Base-by-base conservation (phyloP, 306 rosid species). In the Prunus mongolica region DNA sequence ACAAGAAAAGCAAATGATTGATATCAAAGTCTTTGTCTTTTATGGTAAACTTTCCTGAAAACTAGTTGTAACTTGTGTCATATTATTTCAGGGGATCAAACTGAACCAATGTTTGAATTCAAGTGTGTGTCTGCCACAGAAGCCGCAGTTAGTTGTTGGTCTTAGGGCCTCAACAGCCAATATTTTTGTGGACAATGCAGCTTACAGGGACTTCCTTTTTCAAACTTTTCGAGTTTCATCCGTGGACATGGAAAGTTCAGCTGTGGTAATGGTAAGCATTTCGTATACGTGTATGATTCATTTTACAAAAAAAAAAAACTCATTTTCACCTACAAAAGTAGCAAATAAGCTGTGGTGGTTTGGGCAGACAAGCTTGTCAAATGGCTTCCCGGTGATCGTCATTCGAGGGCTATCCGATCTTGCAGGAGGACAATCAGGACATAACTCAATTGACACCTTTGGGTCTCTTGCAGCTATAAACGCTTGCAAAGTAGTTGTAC, bases 361-460 rank as follows among this genome's bases (percentile, higher is more conserved):
- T 67, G 69, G 79, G 69, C 85, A 84, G 89, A 89, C 87, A 65
- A 78, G 87, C 76, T 68, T 81, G 77, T 82, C 93, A 11, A 89
- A 84, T 68, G 87, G 76, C 15, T 76, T 63, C 46, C 86, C 82
- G 11, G 89, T 82, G 65, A 81, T 86, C 5, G 86, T 83, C 8
- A 76, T 84, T n/a, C 25, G 86, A 62, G 90, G 89, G n/a, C 80
- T 89, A 20, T 89, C 89, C 14, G 90, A 88, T 73, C 44, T 84
- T 28, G 92, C 92, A 16, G 88, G 92, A 69, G 79, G 72, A 24
- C 82, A 84, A 74, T 11, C 75, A 28, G 88, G 86, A 72, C 14
- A 60, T 25, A 88, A 86, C n/a, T 54, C 61, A 8, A 38, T 86
- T 22, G 13, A 55, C 13, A 69, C 67, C 15, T 84, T 84, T 62